Base-by-base conservation (phyloP, 106 monocot genomes). In the Iris macrosiphon region DNA sequence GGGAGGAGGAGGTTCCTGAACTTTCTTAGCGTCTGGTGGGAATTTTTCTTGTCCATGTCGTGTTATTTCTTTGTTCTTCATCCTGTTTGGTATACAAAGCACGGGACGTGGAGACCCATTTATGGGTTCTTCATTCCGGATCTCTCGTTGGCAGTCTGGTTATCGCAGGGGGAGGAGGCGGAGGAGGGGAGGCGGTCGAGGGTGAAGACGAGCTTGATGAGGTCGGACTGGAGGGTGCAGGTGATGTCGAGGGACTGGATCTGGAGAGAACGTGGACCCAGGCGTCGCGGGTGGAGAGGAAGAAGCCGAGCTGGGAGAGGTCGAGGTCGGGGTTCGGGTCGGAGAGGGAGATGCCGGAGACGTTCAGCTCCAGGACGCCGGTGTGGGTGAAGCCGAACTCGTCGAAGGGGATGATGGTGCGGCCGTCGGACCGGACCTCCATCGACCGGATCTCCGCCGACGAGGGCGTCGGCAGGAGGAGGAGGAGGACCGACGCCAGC, bases 311-410 rank as follows among this genome's bases (percentile, higher is more conserved):
- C 55, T 74, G 74, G 31, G 83, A 70, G 42, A 82, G 69, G 62
- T 85, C 79, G 35, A 80, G 59, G 29, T 71, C 74, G 29, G 71
- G 48, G 30, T 34, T 61, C 29, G 62, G 13, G 28, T 71, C 50
- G 26, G 72, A 73, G 49, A 76, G 30, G 21, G 71, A 61, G 50
- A 92, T 61, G 18, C 55, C 61, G 12, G 87, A 77, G 52, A 93
- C 83, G 53, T 74, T 74, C 71, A 93, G 87, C 54, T 87, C 83
- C 8, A 93, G 70, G 28, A 71, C 47, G 18, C 93, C 87, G 14
- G 24, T 46, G 62, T 72, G 79, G 38, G 87, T 77, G 75, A 87
- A 93, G 13, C 93, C 93, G 61, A 93, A 93, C 52, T 87, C 87
- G 51, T 93, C 87, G 52, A 93, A 75, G 30, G 82, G 87, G 67